Evolutionary conservation across 805 yeast genomes (phyloP).

Genomic region (Starmerella roubikii): DNA sequence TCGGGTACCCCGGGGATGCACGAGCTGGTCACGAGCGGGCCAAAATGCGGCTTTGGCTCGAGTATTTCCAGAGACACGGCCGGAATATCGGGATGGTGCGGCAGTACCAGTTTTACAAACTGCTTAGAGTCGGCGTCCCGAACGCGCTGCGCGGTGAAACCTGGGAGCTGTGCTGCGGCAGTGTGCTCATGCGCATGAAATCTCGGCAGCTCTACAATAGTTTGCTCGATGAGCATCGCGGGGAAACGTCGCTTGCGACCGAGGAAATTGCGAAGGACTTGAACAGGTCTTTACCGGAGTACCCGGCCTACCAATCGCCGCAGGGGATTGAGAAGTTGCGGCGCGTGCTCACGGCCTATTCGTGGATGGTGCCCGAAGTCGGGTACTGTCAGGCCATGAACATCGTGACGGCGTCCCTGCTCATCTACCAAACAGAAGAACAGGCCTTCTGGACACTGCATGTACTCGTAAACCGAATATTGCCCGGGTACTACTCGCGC

Average conservation of each 20-base stretch:
- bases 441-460: conserved; percentile 92
- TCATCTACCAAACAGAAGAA: conserved; percentile 70
- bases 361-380: conserved; percentile 93
- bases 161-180: conserved; percentile 88
- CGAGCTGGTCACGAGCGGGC: conserved; percentile 62
- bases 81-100: conserved; percentile 63
- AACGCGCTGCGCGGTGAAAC: conserved; percentile 87
- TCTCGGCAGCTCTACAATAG: conserved; percentile 45
- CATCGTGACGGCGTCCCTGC: conserved; percentile 45
- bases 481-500: conserved; percentile 91
- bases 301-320: conserved; percentile 75
- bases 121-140: conserved; percentile 87
- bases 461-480: conserved; percentile 64
- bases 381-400: conserved; percentile 99
- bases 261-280: conserved; percentile 96
- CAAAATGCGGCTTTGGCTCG: conserved; percentile 88
- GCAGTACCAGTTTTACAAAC: conserved; percentile 64
- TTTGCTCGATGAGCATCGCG: conserved; percentile 47
- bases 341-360: conserved; percentile 80
- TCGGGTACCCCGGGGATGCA: conserved; percentile 84
- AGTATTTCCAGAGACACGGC: conserved; percentile 72
- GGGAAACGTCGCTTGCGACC: conserved; percentile 63
- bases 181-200: conserved; percentile 58
- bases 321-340: conserved; percentile 80
- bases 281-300: conserved; percentile 89